Percentiles rank a stretch among this genome's conserved stretches.
Evolutionary conservation across 306 rosid species (phyloP).

Genomic region (Calophaca sinica): DNA sequence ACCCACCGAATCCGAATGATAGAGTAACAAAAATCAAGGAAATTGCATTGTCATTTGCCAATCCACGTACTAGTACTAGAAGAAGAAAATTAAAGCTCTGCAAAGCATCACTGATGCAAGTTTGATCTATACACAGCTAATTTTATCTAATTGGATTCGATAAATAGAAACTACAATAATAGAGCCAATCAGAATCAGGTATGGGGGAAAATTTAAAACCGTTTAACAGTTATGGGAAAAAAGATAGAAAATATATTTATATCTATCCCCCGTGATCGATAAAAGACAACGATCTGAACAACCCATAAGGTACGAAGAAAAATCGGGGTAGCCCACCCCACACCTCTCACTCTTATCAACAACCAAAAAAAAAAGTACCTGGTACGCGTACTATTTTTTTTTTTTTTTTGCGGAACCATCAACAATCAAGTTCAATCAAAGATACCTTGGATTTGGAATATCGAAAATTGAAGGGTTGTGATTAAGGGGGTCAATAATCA

Average conservation of each 20-base stretch:
- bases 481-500: constrained; percentile 66
- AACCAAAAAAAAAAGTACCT: constrained; percentile 43
- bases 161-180: neutral
- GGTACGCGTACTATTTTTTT: constrained; percentile 27
- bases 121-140: too few species aligned
- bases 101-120: too few species aligned
- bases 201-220: constrained; percentile 36
- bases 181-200: constrained; percentile 33
- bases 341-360: constrained; percentile 30
- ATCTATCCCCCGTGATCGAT: constrained; percentile 42
- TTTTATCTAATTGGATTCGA: too few species aligned
- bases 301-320: constrained; percentile 42
- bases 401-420: constrained; percentile 35
- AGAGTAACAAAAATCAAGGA: neutral
- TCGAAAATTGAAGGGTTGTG: constrained; percentile 11
- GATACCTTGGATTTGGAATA: constrained; percentile 54
- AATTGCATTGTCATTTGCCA: constrained; percentile 14
- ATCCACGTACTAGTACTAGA: too few species aligned
- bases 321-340: constrained; percentile 52
- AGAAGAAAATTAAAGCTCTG: too few species aligned
- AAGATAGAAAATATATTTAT: neutral
- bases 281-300: constrained; percentile 54
- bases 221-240: constrained; percentile 29
- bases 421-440: constrained; percentile 45
- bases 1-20: neutral